Evolutionary conservation across 176 grass and related monocot species (phyloP).

Genomic region (Eleusine coracana): DNA sequence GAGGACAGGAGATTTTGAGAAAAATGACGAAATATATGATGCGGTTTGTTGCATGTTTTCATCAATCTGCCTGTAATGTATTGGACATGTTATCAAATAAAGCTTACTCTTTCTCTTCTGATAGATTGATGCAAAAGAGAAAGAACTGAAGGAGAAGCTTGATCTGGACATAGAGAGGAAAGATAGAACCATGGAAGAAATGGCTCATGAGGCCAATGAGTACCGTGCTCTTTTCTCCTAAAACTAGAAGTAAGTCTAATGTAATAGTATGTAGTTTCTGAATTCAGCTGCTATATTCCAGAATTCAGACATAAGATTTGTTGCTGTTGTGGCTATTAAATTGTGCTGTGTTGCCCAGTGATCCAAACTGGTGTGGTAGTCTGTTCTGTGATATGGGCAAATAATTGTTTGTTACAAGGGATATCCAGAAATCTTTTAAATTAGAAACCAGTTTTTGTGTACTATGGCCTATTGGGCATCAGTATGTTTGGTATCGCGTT

Average conservation of each 20-base stretch:
- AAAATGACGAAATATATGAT: constrained; percentile 97
- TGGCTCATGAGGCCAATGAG: constrained; percentile 65
- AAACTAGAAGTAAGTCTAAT: constrained; percentile 4
- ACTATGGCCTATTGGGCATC: neutral
- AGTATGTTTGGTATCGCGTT: no score
- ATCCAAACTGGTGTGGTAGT: neutral
- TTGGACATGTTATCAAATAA: neutral
- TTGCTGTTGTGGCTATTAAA: neutral
- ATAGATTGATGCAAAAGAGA: constrained; percentile 84
- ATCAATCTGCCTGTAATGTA: constrained; percentile 19
- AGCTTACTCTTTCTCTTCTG: constrained; percentile 14
- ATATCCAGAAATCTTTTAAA: neutral
- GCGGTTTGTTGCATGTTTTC: constrained; percentile 46
- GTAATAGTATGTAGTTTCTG: neutral
- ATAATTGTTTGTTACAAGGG: neutral
- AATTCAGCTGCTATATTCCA: neutral
- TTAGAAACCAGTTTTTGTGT: neutral
- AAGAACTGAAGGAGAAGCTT: constrained; percentile 90
- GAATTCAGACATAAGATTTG: neutral
- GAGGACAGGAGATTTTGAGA: constrained; percentile 88
- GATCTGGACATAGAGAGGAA: constrained; percentile 82
- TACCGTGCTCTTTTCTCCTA: constrained; percentile 72
- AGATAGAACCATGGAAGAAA: constrained; percentile 73
- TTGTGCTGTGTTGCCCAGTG: neutral
- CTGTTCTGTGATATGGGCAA: neutral